Evolutionary conservation across 805 yeast species (phyloP).

Genomic region (Kazachstania kunashirensis): DNA sequence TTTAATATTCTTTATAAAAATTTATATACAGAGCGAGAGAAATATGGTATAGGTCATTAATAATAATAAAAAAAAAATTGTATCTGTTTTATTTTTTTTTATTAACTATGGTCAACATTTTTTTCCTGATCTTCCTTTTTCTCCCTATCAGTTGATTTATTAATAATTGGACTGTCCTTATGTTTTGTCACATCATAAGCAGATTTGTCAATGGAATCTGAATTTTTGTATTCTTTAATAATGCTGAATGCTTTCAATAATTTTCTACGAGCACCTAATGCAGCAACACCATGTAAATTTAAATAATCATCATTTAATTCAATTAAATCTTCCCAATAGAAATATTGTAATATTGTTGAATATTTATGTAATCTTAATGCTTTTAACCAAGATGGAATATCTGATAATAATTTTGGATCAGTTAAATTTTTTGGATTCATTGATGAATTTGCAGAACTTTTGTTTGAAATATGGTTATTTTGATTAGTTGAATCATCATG

Average conservation of each 20-base stretch:
- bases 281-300: conserved; percentile 75
- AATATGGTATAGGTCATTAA: too few relatives aligned
- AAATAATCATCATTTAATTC: conserved; percentile 58
- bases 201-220: conserved; percentile 27
- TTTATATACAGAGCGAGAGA: too few relatives aligned
- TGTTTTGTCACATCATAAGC: too few relatives aligned
- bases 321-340: conserved; percentile 73
- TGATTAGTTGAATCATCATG: neutral
- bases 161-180: too few relatives aligned
- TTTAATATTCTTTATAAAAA: too few relatives aligned
- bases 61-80: too few relatives aligned
- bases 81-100: too few relatives aligned
- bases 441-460: conserved; percentile 16
- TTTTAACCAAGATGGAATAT: conserved; percentile 89
- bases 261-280: conserved; percentile 93
- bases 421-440: conserved; percentile 44
- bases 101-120: too few relatives aligned
- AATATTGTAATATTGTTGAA: conserved; percentile 68
- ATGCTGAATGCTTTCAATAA: conserved; percentile 83
- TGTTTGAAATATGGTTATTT: conserved; percentile 8
- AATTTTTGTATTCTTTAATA: conserved; percentile 50
- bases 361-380: conserved; percentile 86
- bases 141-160: too few relatives aligned
- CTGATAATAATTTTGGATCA: conserved; percentile 47
- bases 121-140: too few relatives aligned